Conservation (phyloP, 2,329 filamentous ascomycete genomes). For the Chaetothyriales sp. region DNA sequence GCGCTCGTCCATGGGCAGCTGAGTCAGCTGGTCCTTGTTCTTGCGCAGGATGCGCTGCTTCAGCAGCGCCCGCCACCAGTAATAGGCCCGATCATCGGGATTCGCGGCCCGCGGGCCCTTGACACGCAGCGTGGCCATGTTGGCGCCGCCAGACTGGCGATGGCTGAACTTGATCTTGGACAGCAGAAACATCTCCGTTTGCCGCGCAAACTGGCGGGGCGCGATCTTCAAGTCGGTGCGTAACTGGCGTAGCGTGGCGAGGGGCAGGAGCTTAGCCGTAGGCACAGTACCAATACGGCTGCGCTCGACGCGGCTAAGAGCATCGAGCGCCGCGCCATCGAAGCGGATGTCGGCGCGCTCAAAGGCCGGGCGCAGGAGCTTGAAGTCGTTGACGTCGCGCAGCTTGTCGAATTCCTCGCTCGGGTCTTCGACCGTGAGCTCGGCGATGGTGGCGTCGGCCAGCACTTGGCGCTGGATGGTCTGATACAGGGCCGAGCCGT, state of each 20-base stretch:
- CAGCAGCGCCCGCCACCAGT: slow-evolving; percentile 51
- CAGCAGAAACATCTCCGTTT: slow-evolving; percentile 50
- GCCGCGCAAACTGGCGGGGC: slow-evolving; percentile 46
- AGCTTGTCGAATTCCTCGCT: slow-evolving; percentile 57
- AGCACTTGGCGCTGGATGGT: slow-evolving; percentile 60
- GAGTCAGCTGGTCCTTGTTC: slow-evolving; percentile 45
- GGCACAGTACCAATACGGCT: slow-evolving; percentile 29
- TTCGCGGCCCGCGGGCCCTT: slow-evolving; percentile 35
- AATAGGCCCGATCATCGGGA: slow-evolving; percentile 45
- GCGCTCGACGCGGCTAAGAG: slow-evolving; percentile 22
- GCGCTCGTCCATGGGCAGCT: slow-evolving; percentile 43
- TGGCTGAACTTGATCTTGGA: slow-evolving; percentile 38
- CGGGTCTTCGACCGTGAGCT: slow-evolving; percentile 88
- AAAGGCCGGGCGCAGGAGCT: slow-evolving; percentile 40
- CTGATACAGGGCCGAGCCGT: slow-evolving; percentile 69
- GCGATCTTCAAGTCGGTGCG: slow-evolving; percentile 44
- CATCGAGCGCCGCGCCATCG: slow-evolving; percentile 20
- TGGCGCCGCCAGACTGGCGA: slow-evolving; percentile 35
- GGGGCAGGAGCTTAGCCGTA: slow-evolving; percentile 42
- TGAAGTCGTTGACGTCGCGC: slow-evolving; percentile 48
- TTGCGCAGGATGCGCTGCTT: slow-evolving; percentile 51
- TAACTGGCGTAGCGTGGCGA: slow-evolving; percentile 35
- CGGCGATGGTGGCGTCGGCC: slow-evolving; percentile 53
- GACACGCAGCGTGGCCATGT: slow-evolving; percentile 38
- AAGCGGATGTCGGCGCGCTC: slow-evolving; percentile 35